Base-by-base conservation (phyloP, 257 asterid genomes). In the Fraxinus cuspidata region DNA sequence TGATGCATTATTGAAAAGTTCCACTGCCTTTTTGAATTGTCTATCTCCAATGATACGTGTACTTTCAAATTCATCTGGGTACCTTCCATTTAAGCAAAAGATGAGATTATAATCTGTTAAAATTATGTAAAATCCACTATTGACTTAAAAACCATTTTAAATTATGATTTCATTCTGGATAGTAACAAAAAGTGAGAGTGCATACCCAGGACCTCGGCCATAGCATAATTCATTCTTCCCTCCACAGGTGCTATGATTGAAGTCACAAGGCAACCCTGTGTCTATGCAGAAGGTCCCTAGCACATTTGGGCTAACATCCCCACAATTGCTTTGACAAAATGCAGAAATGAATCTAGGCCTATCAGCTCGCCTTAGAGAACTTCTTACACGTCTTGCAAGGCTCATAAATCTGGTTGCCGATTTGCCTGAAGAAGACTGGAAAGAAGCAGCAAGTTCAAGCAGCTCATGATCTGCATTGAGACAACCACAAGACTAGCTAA, bases 201-300 rank as follows among this genome's bases (percentile, higher is more conserved):
- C 87, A 71, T 88, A 95, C 97, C 98, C 99, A 58, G 99, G 99
- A 83, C 99, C 99, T 79, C 96, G 91, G 63, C 98, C 98, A 77
- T 93, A 93, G 86, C 99, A 95, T 70, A 93, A 75, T 84, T 95
- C 99, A 69, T 95, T 95, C 90, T 93, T 91, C 84, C 99, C 99
- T 76, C 87, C 89, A 79, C 99, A 95, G 67, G 99, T 95, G 78
- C 99, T 95, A 32, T 92, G 97, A 83, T 95, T 95, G 89, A 95
- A 95, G 71, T 95, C 98, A 79, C 99, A 95, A 81, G 98, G 94
- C 80, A 93, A 76, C 76, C 99, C 99, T 19, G 99, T 90, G 83
- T 95, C 99, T 15, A 42, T 86, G 83, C 99, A 95, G 89, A 93
- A 95, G 42, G 98, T 89, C 77, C 99, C 99, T n/a, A 92, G 99